phyloP scores from a whole-genome alignment of 2,329 filamentous ascomycete species.

The Beauveria australis region DNA sequence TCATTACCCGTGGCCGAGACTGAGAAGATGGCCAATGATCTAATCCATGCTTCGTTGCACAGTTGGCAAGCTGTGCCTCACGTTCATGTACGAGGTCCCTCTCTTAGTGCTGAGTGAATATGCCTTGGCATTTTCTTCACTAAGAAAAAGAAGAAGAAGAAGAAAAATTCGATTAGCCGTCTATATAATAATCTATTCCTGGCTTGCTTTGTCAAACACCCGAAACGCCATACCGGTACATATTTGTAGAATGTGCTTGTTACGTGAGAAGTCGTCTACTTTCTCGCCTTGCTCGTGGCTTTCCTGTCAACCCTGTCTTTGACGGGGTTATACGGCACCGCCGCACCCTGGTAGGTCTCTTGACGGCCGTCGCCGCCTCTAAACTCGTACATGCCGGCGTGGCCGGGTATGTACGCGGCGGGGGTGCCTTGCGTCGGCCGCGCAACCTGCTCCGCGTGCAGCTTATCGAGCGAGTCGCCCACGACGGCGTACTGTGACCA shows the following conservation, averaged over 20 bases:
- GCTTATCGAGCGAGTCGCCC: constrained; percentile 66
- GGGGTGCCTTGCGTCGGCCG: constrained; percentile 53
- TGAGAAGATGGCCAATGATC: neutral
- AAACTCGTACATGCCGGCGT: constrained; percentile 44
- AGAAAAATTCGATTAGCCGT: neutral
- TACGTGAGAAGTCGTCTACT: constrained; percentile 11
- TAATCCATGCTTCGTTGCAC: neutral
- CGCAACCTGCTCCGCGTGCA: constrained; percentile 71
- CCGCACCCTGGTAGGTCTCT: constrained; percentile 34
- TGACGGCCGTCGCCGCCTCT: constrained; percentile 35
- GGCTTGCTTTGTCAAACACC: neutral
- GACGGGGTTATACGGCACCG: constrained; percentile 44
- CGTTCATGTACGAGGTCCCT: too few relatives aligned
- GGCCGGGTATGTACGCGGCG: constrained; percentile 25
- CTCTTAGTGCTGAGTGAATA: neutral
- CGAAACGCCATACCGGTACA: neutral
- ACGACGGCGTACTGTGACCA: constrained; percentile 93
- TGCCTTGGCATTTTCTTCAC: neutral
- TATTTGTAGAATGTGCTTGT: neutral
- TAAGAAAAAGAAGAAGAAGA: neutral
- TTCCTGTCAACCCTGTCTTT: constrained; percentile 37
- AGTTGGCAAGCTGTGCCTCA: neutral
- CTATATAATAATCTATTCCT: neutral
- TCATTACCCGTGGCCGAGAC: neutral
- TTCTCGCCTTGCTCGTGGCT: constrained; percentile 23